Evolutionary conservation across 2,329 filamentous ascomycete genomes (phyloP).

Genomic region (Fusarium sp.): DNA sequence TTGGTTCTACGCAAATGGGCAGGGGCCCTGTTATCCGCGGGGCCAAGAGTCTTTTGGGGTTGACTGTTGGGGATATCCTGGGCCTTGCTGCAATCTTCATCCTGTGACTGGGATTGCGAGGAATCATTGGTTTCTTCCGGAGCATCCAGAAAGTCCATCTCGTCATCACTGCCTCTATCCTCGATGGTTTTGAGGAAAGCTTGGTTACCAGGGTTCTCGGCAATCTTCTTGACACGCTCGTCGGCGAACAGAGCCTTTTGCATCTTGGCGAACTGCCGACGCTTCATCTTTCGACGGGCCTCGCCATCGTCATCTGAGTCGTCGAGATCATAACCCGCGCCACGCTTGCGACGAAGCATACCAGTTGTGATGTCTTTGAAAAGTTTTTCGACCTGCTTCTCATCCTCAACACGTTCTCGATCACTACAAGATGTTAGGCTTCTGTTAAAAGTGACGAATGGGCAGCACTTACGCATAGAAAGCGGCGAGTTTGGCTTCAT

Average conservation of each 20-base stretch:
- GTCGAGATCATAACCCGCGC: slow-evolving; percentile 83
- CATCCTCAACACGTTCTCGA: slow-evolving; percentile 81
- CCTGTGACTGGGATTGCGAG: slow-evolving; percentile 51
- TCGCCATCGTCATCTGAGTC: slow-evolving; percentile 92
- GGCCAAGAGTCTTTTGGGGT: slow-evolving; percentile 54
- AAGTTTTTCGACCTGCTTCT: slow-evolving; percentile 89
- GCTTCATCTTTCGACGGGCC: slow-evolving; percentile 81
- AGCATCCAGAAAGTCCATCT: slow-evolving; percentile 78
- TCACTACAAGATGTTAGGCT: slow-evolving; percentile 64
- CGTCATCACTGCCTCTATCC: slow-evolving; percentile 80
- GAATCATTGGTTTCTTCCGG: slow-evolving; percentile 48
- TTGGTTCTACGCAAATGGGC: slow-evolving; percentile 72
- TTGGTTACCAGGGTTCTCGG: slow-evolving; percentile 86
- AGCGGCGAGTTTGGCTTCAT: slow-evolving; percentile 85
- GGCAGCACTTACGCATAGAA: slow-evolving; percentile 82
- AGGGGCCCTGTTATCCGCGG: slow-evolving; percentile 63
- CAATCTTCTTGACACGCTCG: slow-evolving; percentile 90
- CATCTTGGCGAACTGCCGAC: slow-evolving; percentile 90
- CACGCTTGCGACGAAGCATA: slow-evolving; percentile 84
- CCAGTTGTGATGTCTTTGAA: slow-evolving; percentile 94
- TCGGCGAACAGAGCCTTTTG: slow-evolving; percentile 88
- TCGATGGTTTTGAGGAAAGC: slow-evolving; percentile 93
- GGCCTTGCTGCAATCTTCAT: slow-evolving; percentile 46
- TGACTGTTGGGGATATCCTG: slow-evolving; percentile 65
- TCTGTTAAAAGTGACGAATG: not conserved